Base-by-base conservation (phyloP, 164 flowering plant genomes). In the Brasenia schreberi region DNA sequence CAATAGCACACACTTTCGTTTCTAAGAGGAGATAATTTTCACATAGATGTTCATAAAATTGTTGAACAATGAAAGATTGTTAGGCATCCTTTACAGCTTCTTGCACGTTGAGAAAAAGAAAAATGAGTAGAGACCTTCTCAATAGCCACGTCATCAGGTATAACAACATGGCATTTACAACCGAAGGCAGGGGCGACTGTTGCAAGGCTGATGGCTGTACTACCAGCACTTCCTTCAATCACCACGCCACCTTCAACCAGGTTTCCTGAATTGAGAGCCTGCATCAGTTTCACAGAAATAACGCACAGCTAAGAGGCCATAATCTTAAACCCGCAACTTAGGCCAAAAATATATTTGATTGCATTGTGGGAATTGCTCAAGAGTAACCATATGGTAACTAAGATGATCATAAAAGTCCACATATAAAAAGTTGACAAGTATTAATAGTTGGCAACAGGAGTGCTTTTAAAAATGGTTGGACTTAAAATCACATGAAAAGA, bases 201-300 rank as follows among this genome's bases (percentile, higher is more conserved):
- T 9, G 99, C 97, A 71, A 95, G 90, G 76, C 99, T 95, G 66
- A 95, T 95, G 43, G 99, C 99, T 64, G 99, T 92, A 77, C 97
- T 95, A 56, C 97, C 96, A 65, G 96, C 97, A 79, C 96, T 89
- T 64, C 97, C 99, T 73, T 95, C 97, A 14, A 93, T 89, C 58
- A 94, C 90, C 9, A 87, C 84, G 56, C 99, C 99, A 33, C 97
- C 97, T 59, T 58, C 73, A 77, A 69, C 72, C 59, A 94, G 82
- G 75, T 78, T 52, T 56, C 96, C 99, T 64, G 87, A 85, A 70
- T 85, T 84, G 69, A 94, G 58, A 64, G 97, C 97, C 99, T 94
- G 75, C 49, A 73, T 42, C 61, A 27, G 19, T 23, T 23, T 23
- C 27, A 23, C 27, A 2, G 27, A 23, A 23, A 23, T 23, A 23